Base-by-base conservation (phyloP, 1,284 basidiomycete species). In the Rhodotorula sp. region DNA sequence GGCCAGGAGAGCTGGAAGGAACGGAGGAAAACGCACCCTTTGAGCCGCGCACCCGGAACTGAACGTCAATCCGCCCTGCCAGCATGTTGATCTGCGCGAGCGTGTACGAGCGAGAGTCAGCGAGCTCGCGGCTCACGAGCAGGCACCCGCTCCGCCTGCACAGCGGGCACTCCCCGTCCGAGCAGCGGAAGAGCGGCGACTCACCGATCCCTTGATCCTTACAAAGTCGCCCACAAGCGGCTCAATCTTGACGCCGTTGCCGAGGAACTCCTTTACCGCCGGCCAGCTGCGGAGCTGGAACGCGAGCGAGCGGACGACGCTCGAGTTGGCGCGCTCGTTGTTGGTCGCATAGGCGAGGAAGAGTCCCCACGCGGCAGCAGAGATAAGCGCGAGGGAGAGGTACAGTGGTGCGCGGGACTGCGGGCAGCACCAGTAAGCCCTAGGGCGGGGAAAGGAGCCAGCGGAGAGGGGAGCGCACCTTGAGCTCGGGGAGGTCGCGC, bases 341-440 rank as follows among this genome's bases (percentile, higher is more conserved):
- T 77, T 75, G 44, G 76, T 75, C 22, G 76, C 76, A 66, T 77
- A 77, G 2, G 58, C 72, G 51, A 77, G 64, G 76, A 77, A 77
- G 2, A 41, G 41, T 12, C 69, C 74, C 76, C 76, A 77, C 1
- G 59, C 58, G 29, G 64, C 39, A 34, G 71, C 66, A 0, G 73
- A 60, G 32, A 67, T 13, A 58, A 64, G 32, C 22, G 69, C 71
- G 54, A 76, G 15, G 36, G 69, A 55, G 50, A 76, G 69, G 66
- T 72, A 72, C 32, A 76, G 53, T 7, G 75, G 73, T 1, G 71
- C 70, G 21, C 70, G 69, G 21, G 73, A 74, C 75, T 76, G 67
- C 8, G n/a, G 22, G 4, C 21, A 54, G 21, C 2, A 34, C 44
- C 32, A 8, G 39, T n/a, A 6, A n/a, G 17, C 13, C 44, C 25